Evolutionary conservation across 2,329 filamentous ascomycete species (phyloP).

Genomic region (Microdochium trichocladiopsis): DNA sequence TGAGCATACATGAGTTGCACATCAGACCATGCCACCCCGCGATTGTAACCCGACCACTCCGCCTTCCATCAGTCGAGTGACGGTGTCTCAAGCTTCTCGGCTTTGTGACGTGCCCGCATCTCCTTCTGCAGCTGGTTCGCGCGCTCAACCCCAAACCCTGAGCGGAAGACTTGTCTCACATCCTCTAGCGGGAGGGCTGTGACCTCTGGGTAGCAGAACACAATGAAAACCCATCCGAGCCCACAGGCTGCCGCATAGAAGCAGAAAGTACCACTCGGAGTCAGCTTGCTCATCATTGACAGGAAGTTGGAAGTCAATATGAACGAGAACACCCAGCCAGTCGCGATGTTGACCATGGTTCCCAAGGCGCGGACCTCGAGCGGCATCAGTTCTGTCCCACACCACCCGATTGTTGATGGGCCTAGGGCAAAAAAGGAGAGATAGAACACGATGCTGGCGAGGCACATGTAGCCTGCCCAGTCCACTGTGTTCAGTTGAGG

Average conservation of each 20-base stretch:
- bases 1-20: too few relatives aligned
- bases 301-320: background rate
- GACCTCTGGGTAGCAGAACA: background rate
- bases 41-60: too few relatives aligned
- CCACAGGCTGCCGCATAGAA: background rate
- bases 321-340: background rate
- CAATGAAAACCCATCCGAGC: background rate
- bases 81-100: background rate
- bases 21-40: too few relatives aligned
- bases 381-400: background rate
- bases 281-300: background rate
- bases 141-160: background rate
- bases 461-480: background rate
- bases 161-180: background rate
- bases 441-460: background rate
- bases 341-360: background rate
- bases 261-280: background rate
- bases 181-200: background rate
- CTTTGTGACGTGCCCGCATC: background rate
- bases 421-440: background rate
- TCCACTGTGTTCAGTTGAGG: background rate
- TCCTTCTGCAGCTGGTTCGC: background rate
- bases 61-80: too few relatives aligned
- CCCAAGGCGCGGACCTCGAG: background rate
- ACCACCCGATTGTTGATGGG: background rate